Conservation (phyloP, 805 yeast species). For the Hanseniaspora mollemarum region DNA sequence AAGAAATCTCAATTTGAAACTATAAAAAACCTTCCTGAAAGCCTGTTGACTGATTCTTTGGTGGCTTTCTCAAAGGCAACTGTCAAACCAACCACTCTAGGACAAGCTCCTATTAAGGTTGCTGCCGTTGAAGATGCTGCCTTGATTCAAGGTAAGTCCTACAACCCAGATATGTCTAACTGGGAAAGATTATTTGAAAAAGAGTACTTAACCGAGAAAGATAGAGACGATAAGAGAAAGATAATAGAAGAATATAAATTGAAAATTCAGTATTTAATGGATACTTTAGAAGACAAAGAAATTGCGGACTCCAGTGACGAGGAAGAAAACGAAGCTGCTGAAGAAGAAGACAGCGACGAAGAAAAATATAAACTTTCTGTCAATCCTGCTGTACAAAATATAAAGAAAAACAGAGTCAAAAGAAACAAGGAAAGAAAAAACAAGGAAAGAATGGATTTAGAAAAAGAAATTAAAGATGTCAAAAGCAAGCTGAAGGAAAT, state of each 20-base stretch:
- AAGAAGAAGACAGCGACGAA: conserved; percentile 30
- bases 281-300: conserved; percentile 48
- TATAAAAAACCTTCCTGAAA: conserved; percentile 29
- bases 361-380: conserved; percentile 45
- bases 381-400: conserved; percentile 55
- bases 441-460: conserved; percentile 46
- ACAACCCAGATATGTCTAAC: conserved; percentile 69
- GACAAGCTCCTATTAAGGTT: conserved; percentile 42
- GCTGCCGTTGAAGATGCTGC: conserved; percentile 34
- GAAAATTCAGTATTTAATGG: conserved; percentile 55
- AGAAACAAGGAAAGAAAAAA: conserved; percentile 61
- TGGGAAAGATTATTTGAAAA: conserved; percentile 64
- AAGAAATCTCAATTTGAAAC: conserved; percentile 20
- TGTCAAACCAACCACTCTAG: conserved; percentile 44
- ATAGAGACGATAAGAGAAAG: conserved; percentile 52
- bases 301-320: conserved; percentile 35
- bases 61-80: conserved; percentile 44
- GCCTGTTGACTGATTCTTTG: conserved; percentile 32
- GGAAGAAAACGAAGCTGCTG: conserved; percentile 31
- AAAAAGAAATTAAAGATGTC: conserved; percentile 45
- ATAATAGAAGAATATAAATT: conserved; percentile 51
- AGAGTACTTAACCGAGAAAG: conserved; percentile 57
- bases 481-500: conserved; percentile 53
- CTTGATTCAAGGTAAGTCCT: conserved; percentile 72
- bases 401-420: conserved; percentile 65